These are phyloP conservation scores for Wallacemonas sp. DNA, from an alignment of 208 protist species.

Conservation along the genomic window DNA sequence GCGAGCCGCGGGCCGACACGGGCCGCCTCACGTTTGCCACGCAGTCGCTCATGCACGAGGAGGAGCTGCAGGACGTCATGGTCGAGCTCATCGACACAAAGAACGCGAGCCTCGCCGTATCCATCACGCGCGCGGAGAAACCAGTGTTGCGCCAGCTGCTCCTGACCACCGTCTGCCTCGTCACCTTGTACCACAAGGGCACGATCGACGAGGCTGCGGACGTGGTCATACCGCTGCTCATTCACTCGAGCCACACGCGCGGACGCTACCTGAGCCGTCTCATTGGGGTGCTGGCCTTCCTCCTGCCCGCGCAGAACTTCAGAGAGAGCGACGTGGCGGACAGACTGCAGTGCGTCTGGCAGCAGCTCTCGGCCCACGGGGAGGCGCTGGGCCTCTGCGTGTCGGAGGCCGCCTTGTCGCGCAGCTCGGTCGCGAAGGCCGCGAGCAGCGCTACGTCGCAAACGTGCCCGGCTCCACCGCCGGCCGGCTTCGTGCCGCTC, in stretches of 20 bases:
- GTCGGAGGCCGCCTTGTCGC: background rate
- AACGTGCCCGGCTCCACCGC: background rate
- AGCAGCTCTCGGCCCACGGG: background rate
- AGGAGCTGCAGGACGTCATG: constrained; percentile 23
- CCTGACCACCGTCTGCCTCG: background rate
- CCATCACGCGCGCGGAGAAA: constrained; percentile 2
- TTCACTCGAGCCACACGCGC: constrained; percentile 2
- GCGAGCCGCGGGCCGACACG: constrained; percentile 23
- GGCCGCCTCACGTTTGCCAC: constrained; percentile 32
- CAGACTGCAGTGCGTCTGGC: background rate
- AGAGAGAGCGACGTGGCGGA: background rate
- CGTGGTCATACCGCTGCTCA: background rate
- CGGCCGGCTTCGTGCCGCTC: background rate
- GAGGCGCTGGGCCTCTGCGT: background rate
- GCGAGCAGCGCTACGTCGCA: background rate
- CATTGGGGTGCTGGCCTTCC: background rate
- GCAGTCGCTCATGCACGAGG: constrained; percentile 30
- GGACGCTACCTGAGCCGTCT: constrained; percentile 13
- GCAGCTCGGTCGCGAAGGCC: background rate
- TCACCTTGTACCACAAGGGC: background rate
- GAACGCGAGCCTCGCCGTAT: background rate
- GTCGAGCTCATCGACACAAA: background rate
- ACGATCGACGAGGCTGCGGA: background rate
- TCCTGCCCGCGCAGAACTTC: constrained; percentile 6
- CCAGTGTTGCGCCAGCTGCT: background rate